Evolutionary conservation across 352 stramenopile genomes (phyloP).

Genomic region (Phytopythium helicoides): DNA sequence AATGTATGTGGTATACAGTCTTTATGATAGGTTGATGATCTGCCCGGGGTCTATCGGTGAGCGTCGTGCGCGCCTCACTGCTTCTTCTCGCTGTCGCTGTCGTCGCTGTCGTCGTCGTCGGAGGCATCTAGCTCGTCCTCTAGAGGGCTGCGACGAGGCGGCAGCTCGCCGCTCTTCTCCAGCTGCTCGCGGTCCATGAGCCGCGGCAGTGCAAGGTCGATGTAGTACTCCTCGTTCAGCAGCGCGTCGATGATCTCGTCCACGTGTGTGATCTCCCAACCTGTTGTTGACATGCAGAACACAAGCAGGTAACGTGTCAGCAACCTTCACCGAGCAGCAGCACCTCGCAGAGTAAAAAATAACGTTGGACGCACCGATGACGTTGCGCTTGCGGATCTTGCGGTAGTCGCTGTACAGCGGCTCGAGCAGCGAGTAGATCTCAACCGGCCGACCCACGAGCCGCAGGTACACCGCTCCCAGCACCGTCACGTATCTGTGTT

Average conservation of each 20-base stretch:
- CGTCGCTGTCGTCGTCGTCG: constrained; percentile 12
- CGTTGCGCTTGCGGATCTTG: constrained; percentile 89
- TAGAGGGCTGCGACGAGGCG: constrained; percentile 60
- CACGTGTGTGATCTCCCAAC: constrained; percentile 93
- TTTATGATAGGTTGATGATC: background rate
- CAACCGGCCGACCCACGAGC: constrained; percentile 89
- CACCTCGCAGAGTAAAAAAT: constrained; percentile 1
- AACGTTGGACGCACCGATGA: constrained; percentile 37
- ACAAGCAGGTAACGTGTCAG: too few relatives aligned
- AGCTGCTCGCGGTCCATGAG: constrained; percentile 86
- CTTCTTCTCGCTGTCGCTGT: constrained; percentile 17
- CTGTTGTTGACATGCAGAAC: constrained; percentile 11
- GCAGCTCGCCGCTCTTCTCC: constrained; percentile 72
- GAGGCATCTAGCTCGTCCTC: constrained; percentile 70
- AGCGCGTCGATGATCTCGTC: constrained; percentile 96
- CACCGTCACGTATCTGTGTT: constrained; percentile 88
- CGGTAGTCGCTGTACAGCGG: constrained; percentile 96
- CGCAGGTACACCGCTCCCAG: constrained; percentile 96
- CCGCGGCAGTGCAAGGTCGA: constrained; percentile 93
- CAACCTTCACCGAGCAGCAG: background rate
- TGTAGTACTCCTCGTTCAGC: constrained; percentile 90
- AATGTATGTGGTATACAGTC: background rate
- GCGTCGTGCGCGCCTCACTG: background rate
- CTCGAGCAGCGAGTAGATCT: constrained; percentile 95
- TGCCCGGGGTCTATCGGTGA: too few relatives aligned